phyloP scores from a whole-genome alignment of 2,329 filamentous ascomycete species.

The Venturia effusa region DNA sequence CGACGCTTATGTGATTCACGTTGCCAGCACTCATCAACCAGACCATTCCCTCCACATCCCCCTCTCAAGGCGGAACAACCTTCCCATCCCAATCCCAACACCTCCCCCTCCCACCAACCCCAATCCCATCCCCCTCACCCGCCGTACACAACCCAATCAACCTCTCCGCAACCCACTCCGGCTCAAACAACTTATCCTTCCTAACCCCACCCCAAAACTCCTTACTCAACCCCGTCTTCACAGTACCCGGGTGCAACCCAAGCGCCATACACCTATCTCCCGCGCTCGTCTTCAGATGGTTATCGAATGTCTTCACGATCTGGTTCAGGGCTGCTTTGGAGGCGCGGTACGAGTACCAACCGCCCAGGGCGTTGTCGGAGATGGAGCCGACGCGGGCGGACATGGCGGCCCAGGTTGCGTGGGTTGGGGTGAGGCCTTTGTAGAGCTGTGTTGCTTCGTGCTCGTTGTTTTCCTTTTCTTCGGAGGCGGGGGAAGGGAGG shows the following conservation, averaged over 20 bases:
- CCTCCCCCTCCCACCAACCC: constrained; percentile 32
- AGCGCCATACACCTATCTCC: constrained; percentile 56
- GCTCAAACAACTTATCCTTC: constrained; percentile 52
- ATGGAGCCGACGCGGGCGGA: constrained; percentile 68
- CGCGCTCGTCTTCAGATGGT: constrained; percentile 47
- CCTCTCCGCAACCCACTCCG: constrained; percentile 54
- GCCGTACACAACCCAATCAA: constrained; percentile 34
- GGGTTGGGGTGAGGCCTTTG: constrained; percentile 32
- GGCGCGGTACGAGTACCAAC: constrained; percentile 74
- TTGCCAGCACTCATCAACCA: no score
- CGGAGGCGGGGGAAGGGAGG: constrained; percentile 22
- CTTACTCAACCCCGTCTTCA: constrained; percentile 61
- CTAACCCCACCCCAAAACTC: constrained; percentile 60
- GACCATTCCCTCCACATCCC: no score
- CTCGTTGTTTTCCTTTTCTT: constrained; percentile 11
- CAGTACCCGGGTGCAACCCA: constrained; percentile 69
- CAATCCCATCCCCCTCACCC: constrained; percentile 42
- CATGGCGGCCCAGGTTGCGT: constrained; percentile 62
- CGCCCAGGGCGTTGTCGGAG: constrained; percentile 59
- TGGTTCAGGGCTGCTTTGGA: constrained; percentile 67
- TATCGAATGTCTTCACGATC: constrained; percentile 60
- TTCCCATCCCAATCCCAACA: constrained; percentile 31
- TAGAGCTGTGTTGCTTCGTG: constrained; percentile 15
- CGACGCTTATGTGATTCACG: no score
- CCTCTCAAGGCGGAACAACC: constrained; percentile 24